Base-by-base conservation (phyloP, 73 alveolate genomes). In the Symbiodinium natans region DNA sequence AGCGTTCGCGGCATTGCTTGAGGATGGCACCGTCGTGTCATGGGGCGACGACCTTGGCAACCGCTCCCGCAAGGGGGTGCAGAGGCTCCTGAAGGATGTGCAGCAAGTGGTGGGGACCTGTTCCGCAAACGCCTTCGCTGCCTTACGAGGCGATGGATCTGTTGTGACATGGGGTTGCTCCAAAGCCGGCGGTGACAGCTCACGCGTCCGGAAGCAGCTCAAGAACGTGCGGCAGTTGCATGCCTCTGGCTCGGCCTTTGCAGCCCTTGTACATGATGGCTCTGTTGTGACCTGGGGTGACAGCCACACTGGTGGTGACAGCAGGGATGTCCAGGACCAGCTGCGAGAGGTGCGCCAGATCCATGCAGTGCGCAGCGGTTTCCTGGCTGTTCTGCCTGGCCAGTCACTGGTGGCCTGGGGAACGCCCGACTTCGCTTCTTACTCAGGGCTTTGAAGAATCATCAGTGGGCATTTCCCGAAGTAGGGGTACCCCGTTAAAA, bases 331-430 rank as follows among this genome's bases (percentile, higher is more conserved):
- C 38, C 80, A 63, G 80, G 80, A 63, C 21, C 33, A 63, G 80
- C 33, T 63, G 80, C 80, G 80, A 63, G 36, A 63, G 31, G 80
- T 63, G 80, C 80, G 36, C 36, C 80, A 29, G 80, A 23, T 63
- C 80, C 80, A 63, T 29, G 31, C 80, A 63, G 80, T 63, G 80
- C 80, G 80, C 38, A 63, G 80, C 13, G 80, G 80, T 36, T 63
- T 63, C 80, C 80, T 63, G 36, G 80, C 80, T 36, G 80, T 63
- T 63, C 36, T 63, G 27, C 38, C 80, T 9, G 80, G 36, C 40
- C 80, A 63, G 80, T 63, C 80, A 36, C 36, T 63, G 80, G 80
- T 63, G 80, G 80, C 80, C 6, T 63, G 80, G 80, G 80, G 80
- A 13, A 63, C 38, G 38, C 80, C 80, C 36, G 80, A 63, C 33